phyloP scores from a whole-genome alignment of 495 filamentous ascomycete genomes.

The Neurospora pannonica region DNA sequence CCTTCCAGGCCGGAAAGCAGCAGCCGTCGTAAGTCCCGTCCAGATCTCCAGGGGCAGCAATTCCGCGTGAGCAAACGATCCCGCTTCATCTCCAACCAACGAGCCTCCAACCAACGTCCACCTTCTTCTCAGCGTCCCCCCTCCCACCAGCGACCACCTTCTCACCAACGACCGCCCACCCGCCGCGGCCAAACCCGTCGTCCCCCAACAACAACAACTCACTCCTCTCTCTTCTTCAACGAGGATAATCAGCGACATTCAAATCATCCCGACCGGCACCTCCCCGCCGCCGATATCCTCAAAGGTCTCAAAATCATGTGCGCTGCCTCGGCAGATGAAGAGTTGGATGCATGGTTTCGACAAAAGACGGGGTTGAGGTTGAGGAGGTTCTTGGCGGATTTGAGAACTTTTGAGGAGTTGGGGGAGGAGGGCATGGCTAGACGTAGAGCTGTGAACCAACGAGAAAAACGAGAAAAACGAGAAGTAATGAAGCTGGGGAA shows the following conservation, averaged over 20 bases:
- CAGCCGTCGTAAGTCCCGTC: neutral
- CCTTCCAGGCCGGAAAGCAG: neutral
- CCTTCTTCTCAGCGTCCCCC: neutral
- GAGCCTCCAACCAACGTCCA: neutral
- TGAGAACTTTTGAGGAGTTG: constrained; percentile 34
- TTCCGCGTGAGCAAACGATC: neutral
- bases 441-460: neutral
- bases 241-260: constrained; percentile 24
- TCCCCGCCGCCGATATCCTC: constrained; percentile 24
- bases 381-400: constrained; percentile 36
- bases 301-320: constrained; percentile 39
- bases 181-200: neutral
- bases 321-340: constrained; percentile 37
- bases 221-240: constrained; percentile 11
- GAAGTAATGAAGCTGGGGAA: neutral
- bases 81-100: neutral
- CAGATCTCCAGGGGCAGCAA: neutral
- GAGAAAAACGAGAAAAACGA: neutral
- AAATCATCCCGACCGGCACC: neutral
- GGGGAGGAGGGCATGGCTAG: constrained; percentile 7
- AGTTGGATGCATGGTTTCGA: constrained; percentile 34
- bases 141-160: neutral
- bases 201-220: neutral
- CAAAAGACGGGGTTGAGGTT: constrained; percentile 35
- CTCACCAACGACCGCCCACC: neutral